Percentiles rank a stretch among this genome's conserved stretches.
These are phyloP conservation scores for Ceriops decandra DNA, from an alignment of 345 rosid species.

Conservation along the genomic window DNA sequence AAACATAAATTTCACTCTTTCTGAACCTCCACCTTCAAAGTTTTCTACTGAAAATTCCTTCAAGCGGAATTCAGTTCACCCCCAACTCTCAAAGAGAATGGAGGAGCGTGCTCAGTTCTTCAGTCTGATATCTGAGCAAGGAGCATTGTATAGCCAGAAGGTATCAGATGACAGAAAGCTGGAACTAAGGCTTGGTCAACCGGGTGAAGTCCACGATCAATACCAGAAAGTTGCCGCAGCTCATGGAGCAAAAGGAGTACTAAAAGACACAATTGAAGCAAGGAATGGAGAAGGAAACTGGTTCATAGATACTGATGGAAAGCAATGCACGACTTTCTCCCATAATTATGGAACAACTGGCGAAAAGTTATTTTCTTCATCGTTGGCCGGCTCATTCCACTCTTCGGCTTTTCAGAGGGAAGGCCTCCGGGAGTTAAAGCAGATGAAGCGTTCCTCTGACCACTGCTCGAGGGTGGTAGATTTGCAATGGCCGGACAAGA, in stretches of 20 bases:
- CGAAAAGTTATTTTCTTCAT: neutral
- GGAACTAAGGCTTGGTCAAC: conserved; percentile 94
- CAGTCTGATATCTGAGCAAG: conserved; percentile 49
- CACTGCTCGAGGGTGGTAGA: conserved; percentile 19
- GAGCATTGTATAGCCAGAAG: conserved; percentile 41
- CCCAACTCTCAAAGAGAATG: conserved; percentile 25
- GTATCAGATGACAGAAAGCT: conserved; percentile 64
- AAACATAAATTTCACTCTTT: too few species aligned
- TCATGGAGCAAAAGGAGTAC: conserved; percentile 32
- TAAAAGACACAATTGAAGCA: conserved; percentile 38
- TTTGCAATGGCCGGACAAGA: conserved; percentile 14
- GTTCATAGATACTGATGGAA: neutral
- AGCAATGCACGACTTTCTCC: conserved; percentile 7
- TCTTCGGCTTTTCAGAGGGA: neutral
- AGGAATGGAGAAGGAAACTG: conserved; percentile 15
- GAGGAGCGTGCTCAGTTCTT: conserved; percentile 47
- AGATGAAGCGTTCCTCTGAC: neutral
- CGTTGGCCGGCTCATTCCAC: neutral
- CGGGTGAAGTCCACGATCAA: conserved; percentile 48
- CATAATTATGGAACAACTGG: neutral
- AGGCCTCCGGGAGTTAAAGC: neutral
- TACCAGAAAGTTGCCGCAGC: neutral
- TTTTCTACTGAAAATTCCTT: conserved; percentile 29
- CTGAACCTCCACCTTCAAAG: neutral
- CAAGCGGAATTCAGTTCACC: conserved; percentile 47